A percentile compares a stretch with the other conserved stretches of the same genome.
Conservation (phyloP, 768 basidiomycete genomes). For the Pulveroboletus sp. region DNA sequence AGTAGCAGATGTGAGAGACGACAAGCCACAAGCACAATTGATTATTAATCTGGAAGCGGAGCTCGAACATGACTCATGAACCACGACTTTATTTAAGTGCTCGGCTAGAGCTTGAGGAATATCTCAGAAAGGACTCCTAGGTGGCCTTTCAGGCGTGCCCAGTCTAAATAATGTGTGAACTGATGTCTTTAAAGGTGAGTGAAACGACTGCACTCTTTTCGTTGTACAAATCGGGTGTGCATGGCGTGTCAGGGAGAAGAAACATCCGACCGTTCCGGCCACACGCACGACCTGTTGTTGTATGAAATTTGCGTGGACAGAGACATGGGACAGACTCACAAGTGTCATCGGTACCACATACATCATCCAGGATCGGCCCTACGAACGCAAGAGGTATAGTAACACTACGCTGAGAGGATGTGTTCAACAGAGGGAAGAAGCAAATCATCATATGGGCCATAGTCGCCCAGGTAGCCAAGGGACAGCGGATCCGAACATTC, state of each 20-base stretch:
- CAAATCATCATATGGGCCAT: slow-evolving; percentile 2
- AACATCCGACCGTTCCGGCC: neutral
- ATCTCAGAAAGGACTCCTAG: neutral
- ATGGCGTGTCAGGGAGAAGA: neutral
- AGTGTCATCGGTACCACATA: slow-evolving; percentile 3
- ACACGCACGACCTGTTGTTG: slow-evolving; percentile 7
- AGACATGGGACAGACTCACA: slow-evolving; percentile 1
- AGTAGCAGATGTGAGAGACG: too few relatives aligned
- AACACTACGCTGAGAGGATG: slow-evolving; percentile 6
- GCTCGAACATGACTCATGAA: too few relatives aligned
- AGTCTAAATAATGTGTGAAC: slow-evolving; percentile 3
- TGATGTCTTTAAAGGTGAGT: neutral
- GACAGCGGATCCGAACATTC: slow-evolving; percentile 8
- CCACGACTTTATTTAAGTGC: too few relatives aligned
- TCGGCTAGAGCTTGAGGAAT: neutral
- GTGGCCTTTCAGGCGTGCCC: slow-evolving; percentile 6
- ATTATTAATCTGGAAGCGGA: slow-evolving; percentile 6
- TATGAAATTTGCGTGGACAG: neutral
- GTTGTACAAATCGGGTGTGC: slow-evolving; percentile 11
- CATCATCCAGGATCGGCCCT: slow-evolving; percentile 14
- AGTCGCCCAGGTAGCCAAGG: neutral
- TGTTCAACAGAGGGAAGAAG: neutral
- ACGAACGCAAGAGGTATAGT: slow-evolving; percentile 1
- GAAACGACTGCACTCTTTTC: slow-evolving; percentile 5
- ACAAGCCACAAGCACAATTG: slow-evolving; percentile 1